phyloP scores from a whole-genome alignment of 2,329 filamentous ascomycete genomes.

The Colletotrichum gloeosporioides region DNA sequence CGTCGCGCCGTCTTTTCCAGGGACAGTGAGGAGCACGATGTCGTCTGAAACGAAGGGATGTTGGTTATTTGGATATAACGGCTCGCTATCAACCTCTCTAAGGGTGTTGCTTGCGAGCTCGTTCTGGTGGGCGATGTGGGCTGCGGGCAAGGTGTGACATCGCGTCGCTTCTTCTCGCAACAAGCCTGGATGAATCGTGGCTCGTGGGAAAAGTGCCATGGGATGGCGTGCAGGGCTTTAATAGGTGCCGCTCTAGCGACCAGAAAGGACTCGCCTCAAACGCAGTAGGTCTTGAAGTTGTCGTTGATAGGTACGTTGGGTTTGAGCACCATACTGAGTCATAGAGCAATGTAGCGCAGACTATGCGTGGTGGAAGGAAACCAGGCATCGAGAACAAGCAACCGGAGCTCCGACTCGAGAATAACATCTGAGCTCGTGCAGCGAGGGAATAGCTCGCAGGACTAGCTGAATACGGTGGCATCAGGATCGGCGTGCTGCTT shows the following conservation, averaged over 20 bases:
- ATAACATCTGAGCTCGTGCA: background rate
- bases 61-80: background rate
- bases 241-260: background rate
- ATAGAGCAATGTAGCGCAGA: background rate
- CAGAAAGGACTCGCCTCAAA: background rate
- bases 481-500: background rate
- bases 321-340: background rate
- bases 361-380: background rate
- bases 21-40: background rate
- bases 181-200: background rate
- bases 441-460: background rate
- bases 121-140: background rate
- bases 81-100: background rate
- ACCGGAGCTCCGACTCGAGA: background rate
- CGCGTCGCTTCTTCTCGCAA: background rate
- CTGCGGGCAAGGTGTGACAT: background rate
- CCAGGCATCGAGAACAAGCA: background rate
- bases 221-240: background rate
- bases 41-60: background rate
- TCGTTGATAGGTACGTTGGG: background rate
- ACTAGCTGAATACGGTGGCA: background rate
- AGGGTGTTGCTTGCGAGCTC: background rate
- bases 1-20: background rate
- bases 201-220: background rate
- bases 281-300: background rate